Evolutionary conservation across 2,329 filamentous ascomycete genomes (phyloP), one percentile per base, ranked within the genome.

Genomic region (Lachnellula willkommii): DNA sequence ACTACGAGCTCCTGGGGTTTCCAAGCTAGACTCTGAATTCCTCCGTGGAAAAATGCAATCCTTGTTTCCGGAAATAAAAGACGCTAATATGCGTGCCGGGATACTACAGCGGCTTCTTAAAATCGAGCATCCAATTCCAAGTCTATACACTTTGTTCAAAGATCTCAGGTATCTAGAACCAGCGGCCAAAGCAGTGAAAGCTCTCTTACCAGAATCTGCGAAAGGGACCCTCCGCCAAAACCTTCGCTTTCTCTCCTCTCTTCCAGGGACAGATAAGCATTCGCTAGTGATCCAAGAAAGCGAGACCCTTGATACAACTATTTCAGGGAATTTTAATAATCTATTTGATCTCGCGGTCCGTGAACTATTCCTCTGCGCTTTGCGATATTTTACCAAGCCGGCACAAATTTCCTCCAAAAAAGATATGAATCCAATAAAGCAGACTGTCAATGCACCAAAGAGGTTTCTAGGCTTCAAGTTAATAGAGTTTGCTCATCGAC

Each of bases 151-250:
- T 24, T 45, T 60, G 48, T 35, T 60, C 22, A 55, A 50, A 47
- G 46, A 60, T 26, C 47, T 60, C 7, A 55, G 50, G 22, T 60
- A 58, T 39, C 45, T 60, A n/a, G 53, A 87, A 83, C 36, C 28
- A 36, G 36, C 37, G 9, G 52, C 45, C 8, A 48, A 42, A 24
- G 32, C 45, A 20, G 17, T 54, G 17, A 36, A 24, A 9, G 35
- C 32, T 39, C 37, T 54, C 24, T 22, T 54, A 36, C 52, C 14
- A 49, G 32, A 22, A 22, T 47, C 46, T 15, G 26, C 14, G 37
- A 53, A 53, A 24, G 39, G 15, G 26, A 56, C 40, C 32, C 48
- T 56, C 20, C 17, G 35, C 24, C 4, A 56, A 43, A 17, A 43
- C n/a, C 52, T 47, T 39, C 24, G 42, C 42, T 40, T 51, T 40